Evolutionary conservation across 1,139 yeast genomes (phyloP).

Genomic region (Saccharomycopsis crataegensis): DNA sequence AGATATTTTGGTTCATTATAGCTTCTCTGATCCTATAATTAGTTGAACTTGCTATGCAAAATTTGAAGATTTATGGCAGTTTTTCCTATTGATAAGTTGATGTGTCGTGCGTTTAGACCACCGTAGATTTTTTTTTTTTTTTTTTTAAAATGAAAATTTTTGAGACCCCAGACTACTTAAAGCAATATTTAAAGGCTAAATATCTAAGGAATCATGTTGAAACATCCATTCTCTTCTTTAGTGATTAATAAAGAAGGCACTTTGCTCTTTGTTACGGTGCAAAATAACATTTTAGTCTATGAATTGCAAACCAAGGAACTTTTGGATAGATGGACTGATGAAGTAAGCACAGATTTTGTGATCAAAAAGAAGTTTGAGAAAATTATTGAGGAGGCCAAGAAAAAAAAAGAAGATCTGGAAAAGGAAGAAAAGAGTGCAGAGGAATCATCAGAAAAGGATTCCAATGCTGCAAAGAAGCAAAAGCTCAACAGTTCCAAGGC

Average conservation of each 20-base stretch:
- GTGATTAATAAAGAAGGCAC: conserved; percentile 37
- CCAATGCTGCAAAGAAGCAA: conserved; percentile 19
- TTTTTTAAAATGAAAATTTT: not conserved
- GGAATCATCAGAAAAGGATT: conserved; percentile 19
- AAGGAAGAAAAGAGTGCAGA: conserved; percentile 22
- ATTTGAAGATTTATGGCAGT: no score
- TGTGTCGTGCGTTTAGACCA: not conserved
- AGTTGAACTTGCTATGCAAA: no score
- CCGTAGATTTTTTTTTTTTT: not conserved
- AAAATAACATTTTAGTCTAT: conserved; percentile 50
- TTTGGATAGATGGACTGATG: conserved; percentile 46
- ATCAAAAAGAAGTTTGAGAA: conserved; percentile 33
- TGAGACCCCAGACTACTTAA: not conserved
- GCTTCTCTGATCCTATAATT: no score
- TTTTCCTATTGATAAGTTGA: not conserved
- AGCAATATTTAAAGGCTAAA: no score
- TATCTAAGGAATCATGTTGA: conserved; percentile 28
- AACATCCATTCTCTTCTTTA: conserved; percentile 63
- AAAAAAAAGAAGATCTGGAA: conserved; percentile 20
- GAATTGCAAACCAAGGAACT: conserved; percentile 30
- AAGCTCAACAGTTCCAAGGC: conserved; percentile 1
- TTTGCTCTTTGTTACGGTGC: conserved; percentile 47
- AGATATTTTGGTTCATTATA: no score
- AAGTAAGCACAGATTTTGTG: conserved; percentile 22
- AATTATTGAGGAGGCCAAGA: conserved; percentile 28